Percentiles rank a stretch among this genome's conserved stretches.
phyloP scores from a whole-genome alignment of 257 asterid species.

The Petunia axillaris region DNA sequence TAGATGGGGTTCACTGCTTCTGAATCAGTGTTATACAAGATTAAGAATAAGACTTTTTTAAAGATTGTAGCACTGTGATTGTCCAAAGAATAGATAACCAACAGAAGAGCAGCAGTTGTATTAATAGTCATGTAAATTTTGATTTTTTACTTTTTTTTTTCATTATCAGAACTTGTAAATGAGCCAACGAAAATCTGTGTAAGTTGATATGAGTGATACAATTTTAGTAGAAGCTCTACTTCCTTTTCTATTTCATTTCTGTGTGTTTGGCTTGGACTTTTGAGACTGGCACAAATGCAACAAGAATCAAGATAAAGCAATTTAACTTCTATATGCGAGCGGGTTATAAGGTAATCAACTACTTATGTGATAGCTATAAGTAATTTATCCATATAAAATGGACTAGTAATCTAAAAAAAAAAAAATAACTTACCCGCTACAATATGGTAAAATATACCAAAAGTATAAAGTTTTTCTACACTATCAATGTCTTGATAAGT shows the following conservation, averaged over 20 bases:
- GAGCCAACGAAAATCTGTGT: neutral
- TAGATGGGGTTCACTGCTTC: slow-evolving; percentile 28
- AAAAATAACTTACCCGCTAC: too few species aligned
- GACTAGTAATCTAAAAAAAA: too few species aligned
- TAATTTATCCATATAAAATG: too few species aligned
- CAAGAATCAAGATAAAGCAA: neutral
- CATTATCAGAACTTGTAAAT: slow-evolving; percentile 9
- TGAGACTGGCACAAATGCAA: neutral
- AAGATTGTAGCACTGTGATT: neutral
- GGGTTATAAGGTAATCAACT: too few species aligned
- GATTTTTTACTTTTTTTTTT: neutral
- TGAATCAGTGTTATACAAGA: neutral
- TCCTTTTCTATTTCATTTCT: neutral
- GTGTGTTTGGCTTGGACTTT: neutral
- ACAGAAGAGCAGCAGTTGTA: neutral
- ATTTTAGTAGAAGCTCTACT: neutral
- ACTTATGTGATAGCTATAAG: too few species aligned
- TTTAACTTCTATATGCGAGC: too few species aligned
- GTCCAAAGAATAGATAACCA: neutral
- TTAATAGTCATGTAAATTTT: neutral
- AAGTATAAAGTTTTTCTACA: too few species aligned
- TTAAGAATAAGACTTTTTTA: slow-evolving; percentile 1
- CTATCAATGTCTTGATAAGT: too few species aligned
- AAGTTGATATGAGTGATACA: neutral
- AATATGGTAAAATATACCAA: too few species aligned